These are phyloP conservation scores for Plenodomus tracheiphilus DNA, from an alignment of 2,329 filamentous ascomycete genomes.

Conservation along the genomic window DNA sequence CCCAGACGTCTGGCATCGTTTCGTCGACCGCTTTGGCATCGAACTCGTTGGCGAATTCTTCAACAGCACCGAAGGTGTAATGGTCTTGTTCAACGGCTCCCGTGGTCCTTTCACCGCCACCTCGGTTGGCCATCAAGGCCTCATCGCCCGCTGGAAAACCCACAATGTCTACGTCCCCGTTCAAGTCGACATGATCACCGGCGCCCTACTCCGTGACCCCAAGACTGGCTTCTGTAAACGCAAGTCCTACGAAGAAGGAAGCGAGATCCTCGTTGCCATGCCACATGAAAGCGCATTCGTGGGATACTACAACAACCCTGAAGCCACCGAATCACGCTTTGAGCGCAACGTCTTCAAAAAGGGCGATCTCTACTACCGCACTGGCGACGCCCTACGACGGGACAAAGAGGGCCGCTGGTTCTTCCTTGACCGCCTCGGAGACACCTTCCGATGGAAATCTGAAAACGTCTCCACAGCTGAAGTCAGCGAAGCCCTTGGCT, in stretches of 20 bases:
- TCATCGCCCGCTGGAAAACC: constrained; percentile 58
- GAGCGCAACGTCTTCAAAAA: constrained; percentile 51
- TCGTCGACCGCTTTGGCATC: constrained; percentile 66
- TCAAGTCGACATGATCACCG: constrained; percentile 68
- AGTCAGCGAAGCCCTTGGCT: constrained; percentile 51
- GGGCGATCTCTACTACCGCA: constrained; percentile 55
- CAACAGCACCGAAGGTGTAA: constrained; percentile 74
- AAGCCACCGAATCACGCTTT: constrained; percentile 64
- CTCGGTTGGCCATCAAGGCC: constrained; percentile 72
- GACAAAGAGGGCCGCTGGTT: constrained; percentile 52
- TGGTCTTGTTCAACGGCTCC: constrained; percentile 63
- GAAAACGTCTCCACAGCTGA: constrained; percentile 56
- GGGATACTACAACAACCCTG: constrained; percentile 70
- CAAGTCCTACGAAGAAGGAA: constrained; percentile 66
- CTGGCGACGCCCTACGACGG: constrained; percentile 52
- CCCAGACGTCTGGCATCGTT: constrained; percentile 69
- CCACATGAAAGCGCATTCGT: constrained; percentile 62
- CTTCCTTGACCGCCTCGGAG: constrained; percentile 54
- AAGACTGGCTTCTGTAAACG: constrained; percentile 69
- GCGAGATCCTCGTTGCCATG: constrained; percentile 73
- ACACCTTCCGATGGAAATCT: constrained; percentile 56
- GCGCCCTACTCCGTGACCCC: constrained; percentile 66
- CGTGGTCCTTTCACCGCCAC: constrained; percentile 64
- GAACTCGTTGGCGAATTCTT: constrained; percentile 72
- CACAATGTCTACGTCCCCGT: constrained; percentile 66